These are phyloP conservation scores for Acer negundo DNA, from an alignment of 345 rosid species.

Conservation along the genomic window DNA sequence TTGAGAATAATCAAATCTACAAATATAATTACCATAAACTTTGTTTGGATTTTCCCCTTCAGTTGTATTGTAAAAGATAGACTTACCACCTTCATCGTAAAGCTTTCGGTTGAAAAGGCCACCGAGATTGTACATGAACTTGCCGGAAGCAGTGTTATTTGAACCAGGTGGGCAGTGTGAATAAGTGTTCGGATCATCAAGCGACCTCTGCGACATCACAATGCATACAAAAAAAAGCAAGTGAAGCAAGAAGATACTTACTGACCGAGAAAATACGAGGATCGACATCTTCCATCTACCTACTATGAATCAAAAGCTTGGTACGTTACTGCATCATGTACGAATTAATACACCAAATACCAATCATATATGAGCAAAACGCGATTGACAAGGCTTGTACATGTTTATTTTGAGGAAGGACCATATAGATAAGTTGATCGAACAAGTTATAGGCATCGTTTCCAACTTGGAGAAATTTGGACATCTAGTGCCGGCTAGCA, in stretches of 20 bases:
- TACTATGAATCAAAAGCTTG: background rate
- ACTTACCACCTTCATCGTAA: background rate
- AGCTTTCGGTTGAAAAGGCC: background rate
- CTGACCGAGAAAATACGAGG: background rate
- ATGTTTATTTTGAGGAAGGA: too few species aligned
- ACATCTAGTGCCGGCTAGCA: too few species aligned
- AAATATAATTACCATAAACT: conserved; percentile 10
- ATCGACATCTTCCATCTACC: background rate
- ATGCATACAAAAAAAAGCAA: conserved; percentile 3
- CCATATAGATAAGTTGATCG: too few species aligned
- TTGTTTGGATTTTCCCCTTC: background rate
- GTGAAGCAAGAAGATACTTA: background rate
- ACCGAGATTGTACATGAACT: background rate
- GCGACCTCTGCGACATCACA: background rate
- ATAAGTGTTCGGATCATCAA: background rate
- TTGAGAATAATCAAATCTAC: background rate
- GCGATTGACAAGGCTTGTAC: too few species aligned
- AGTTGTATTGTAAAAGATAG: background rate
- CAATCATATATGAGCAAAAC: too few species aligned
- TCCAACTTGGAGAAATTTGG: too few species aligned
- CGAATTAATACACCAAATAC: too few species aligned
- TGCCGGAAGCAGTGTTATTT: background rate
- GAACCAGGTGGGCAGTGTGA: background rate
- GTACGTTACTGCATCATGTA: background rate
- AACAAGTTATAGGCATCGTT: too few species aligned